Base-by-base conservation (phyloP, 805 yeast species). In the Kuraishia ogatae region DNA sequence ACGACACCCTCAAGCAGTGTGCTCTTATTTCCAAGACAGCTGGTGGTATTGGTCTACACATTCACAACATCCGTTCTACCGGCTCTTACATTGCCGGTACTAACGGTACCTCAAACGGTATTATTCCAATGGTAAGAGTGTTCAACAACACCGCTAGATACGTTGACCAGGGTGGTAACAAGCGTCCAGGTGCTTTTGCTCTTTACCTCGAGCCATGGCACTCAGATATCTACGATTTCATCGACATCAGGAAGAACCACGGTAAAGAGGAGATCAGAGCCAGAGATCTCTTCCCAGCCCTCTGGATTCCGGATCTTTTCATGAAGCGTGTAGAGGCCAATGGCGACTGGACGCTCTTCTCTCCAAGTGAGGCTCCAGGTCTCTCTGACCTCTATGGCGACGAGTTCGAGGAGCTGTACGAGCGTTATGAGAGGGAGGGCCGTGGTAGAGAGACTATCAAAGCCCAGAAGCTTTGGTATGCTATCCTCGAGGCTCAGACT, bases 141-240 rank as follows among this genome's bases (percentile, higher is more conserved):
- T 93, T 85, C 75, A 93, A 93, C 75, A 87, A 90, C 72, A 91
- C 98, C 24, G 98, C 99, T 20, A 82, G 97, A 62, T 93, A 92
- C 66, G 98, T 93, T 48, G 98, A 93, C 65, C 99, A 93, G 77
- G 99, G 99, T 59, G 98, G 98, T 55, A 93, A 93, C 73, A 92
- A 92, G 71, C 79, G 99, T 65, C 99, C 99, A 0, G 98, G 98
- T 59, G 99, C 99, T 2, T 88, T 93, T 71, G 97, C 97, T 39
- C 72, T 91, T 43, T 93, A 92, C 71, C 70, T 93, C 43, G 99
- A 93, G 72, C 97, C 99, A 55, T 93, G 99, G 99, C 99, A 93
- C 67, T 81, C 87, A 11, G 99, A 93, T 64, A 78, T 93, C 39
- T 87, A 89, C 68, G 96, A 88, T 57, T 86, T 93, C 64, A 70